Evolutionary conservation across 2,329 filamentous ascomycete species (phyloP).

Genomic region (Aspergillus sp.): DNA sequence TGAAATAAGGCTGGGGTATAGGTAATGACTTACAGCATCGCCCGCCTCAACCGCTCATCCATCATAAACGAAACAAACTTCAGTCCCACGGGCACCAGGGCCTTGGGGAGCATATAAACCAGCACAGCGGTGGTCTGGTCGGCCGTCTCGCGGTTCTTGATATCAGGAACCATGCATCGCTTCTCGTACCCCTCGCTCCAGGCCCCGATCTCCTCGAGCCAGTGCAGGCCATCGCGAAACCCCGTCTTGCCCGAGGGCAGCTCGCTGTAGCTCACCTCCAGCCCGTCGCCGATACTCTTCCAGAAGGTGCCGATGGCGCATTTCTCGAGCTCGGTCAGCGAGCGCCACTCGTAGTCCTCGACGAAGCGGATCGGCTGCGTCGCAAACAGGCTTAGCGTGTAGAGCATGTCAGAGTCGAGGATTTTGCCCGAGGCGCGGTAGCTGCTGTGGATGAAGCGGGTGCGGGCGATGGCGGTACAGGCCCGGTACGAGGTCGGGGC

Average conservation of each 20-base stretch:
- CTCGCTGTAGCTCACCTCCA: conserved; percentile 49
- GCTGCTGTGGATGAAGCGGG: conserved; percentile 53
- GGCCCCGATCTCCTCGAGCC: conserved; percentile 40
- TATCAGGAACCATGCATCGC: conserved; percentile 47
- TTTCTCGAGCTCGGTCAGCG: conserved; percentile 55
- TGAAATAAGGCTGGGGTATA: not conserved
- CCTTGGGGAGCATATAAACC: conserved; percentile 44
- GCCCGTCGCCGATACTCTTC: conserved; percentile 61
- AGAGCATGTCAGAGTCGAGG: conserved; percentile 53
- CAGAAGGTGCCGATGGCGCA: conserved; percentile 61
- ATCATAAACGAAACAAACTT: conserved; percentile 51
- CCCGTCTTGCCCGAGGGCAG: conserved; percentile 35
- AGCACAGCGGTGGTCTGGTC: conserved; percentile 53
- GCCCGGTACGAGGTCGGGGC: conserved; percentile 36
- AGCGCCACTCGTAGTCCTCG: conserved; percentile 59
- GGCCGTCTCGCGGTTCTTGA: conserved; percentile 44
- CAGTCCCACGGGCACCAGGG: conserved; percentile 38
- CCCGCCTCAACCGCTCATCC: conserved; percentile 53
- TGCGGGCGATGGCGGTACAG: conserved; percentile 48
- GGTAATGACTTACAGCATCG: conserved; percentile 57
- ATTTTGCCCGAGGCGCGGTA: conserved; percentile 53
- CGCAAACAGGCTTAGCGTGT: conserved; percentile 57
- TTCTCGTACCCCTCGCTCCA: conserved; percentile 53
- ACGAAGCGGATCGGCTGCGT: conserved; percentile 58
- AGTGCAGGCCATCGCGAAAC: conserved; percentile 44